Evolutionary conservation across 495 filamentous ascomycete species (phyloP).

Genomic region (Achaetomiella virescens): DNA sequence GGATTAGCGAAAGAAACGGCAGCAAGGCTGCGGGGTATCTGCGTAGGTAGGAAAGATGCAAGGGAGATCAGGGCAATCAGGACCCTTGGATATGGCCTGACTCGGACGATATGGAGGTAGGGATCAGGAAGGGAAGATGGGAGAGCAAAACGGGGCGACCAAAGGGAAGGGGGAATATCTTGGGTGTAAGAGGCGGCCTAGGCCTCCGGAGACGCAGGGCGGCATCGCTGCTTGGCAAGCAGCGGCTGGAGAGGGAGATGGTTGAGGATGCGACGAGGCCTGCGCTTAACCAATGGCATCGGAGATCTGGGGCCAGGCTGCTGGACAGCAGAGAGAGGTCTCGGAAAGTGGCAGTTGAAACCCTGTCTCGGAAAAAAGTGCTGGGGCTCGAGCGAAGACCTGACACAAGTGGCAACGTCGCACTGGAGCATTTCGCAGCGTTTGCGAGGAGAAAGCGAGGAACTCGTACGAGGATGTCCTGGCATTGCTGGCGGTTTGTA

Average conservation of each 20-base stretch:
- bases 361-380: neutral
- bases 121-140: slow-evolving; percentile 3
- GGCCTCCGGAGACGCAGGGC: neutral
- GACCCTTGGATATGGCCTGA: slow-evolving; percentile 21
- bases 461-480: neutral
- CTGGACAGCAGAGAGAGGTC: slow-evolving; percentile 3
- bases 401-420: neutral
- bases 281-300: neutral
- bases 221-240: neutral
- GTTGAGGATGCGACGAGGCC: neutral
- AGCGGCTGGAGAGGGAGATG: neutral
- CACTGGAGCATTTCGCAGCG: neutral
- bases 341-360: neutral
- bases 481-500: neutral
- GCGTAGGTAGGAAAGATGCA: slow-evolving; percentile 17
- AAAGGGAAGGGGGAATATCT: neutral
- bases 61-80: slow-evolving; percentile 24
- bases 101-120: slow-evolving; percentile 3
- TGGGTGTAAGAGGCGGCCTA: neutral
- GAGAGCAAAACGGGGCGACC: neutral
- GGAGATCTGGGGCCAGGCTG: neutral
- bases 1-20: slow-evolving; percentile 18
- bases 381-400: neutral
- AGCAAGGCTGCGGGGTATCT: slow-evolving; percentile 5
- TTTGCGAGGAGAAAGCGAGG: neutral